Conservation (phyloP, 2,329 filamentous ascomycete species). For the Orbilia javanica region DNA sequence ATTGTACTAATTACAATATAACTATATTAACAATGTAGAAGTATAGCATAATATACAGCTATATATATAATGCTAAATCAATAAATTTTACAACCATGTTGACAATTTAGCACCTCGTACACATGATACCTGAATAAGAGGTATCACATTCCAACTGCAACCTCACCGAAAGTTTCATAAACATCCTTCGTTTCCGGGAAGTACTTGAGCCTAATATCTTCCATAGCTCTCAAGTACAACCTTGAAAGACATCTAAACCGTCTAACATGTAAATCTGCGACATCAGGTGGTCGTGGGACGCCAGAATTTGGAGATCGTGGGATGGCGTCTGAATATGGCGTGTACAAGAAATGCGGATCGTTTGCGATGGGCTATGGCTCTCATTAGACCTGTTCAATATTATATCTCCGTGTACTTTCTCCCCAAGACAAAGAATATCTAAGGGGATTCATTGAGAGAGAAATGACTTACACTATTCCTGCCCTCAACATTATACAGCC, state of each 20-base stretch:
- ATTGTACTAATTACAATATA: not conserved
- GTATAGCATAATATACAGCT: not conserved
- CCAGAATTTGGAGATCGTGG: conserved; percentile 54
- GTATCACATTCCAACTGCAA: not conserved
- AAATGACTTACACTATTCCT: conserved; percentile 29
- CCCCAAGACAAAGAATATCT: no score
- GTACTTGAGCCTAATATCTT: conserved; percentile 25
- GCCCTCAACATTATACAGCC: conserved; percentile 51
- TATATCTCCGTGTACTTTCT: no score
- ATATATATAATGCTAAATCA: not conserved
- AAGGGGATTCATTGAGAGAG: no score
- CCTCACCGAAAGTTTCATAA: not conserved
- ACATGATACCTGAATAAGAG: not conserved
- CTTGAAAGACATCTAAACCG: conserved; percentile 38
- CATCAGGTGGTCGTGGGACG: conserved; percentile 43
- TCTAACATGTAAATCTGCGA: conserved; percentile 48
- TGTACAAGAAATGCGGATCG: conserved; percentile 52
- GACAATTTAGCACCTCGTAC: no score
- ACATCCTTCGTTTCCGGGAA: conserved; percentile 33
- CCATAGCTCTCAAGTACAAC: conserved; percentile 49
- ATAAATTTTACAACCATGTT: no score
- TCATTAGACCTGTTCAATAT: no score
- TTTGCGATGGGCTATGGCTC: conserved; percentile 49
- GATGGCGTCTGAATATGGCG: conserved; percentile 44
- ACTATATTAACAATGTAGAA: not conserved